Evolutionary conservation across 1,284 basidiomycete species (phyloP).

Genomic region (Microbotryum saponariae): DNA sequence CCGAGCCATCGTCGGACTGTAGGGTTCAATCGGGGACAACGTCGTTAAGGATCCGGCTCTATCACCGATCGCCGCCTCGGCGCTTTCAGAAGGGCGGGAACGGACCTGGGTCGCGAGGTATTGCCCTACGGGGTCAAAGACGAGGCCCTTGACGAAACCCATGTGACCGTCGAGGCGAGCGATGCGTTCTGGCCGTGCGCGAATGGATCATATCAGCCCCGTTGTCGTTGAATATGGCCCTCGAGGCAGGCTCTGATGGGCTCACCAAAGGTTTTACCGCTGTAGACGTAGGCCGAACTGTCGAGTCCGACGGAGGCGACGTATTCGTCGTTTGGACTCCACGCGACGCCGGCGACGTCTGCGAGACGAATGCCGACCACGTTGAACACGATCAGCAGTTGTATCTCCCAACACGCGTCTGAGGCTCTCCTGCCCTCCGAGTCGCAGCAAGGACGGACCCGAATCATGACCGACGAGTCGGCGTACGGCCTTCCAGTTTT

Average conservation of each 20-base stretch:
- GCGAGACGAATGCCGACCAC: neutral
- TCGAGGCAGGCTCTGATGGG: neutral
- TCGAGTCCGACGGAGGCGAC: slow-evolving; percentile 92
- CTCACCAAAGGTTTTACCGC: slow-evolving; percentile 73
- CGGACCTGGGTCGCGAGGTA: slow-evolving; percentile 71
- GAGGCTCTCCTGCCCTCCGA: neutral
- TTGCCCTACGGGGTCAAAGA: slow-evolving; percentile 95
- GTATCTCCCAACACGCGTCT: no score
- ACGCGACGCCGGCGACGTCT: slow-evolving; percentile 95
- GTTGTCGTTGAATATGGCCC: no score
- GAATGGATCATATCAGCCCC: no score
- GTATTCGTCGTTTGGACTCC: slow-evolving; percentile 84
- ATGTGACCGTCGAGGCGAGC: slow-evolving; percentile 79
- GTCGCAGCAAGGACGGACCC: slow-evolving; percentile 52
- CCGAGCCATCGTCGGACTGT: slow-evolving; percentile 88
- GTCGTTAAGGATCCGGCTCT: neutral
- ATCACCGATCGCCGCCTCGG: no score
- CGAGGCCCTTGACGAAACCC: slow-evolving; percentile 97
- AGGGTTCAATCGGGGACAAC: slow-evolving; percentile 7
- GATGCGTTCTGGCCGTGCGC: slow-evolving; percentile 55
- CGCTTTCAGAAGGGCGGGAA: no score
- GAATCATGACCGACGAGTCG: slow-evolving; percentile 87
- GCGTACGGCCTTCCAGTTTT: slow-evolving; percentile 91
- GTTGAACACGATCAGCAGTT: no score
- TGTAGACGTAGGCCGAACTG: slow-evolving; percentile 86